Evolutionary conservation across 805 yeast genomes (phyloP).

Genomic region (Cyberlindnera japonica): DNA sequence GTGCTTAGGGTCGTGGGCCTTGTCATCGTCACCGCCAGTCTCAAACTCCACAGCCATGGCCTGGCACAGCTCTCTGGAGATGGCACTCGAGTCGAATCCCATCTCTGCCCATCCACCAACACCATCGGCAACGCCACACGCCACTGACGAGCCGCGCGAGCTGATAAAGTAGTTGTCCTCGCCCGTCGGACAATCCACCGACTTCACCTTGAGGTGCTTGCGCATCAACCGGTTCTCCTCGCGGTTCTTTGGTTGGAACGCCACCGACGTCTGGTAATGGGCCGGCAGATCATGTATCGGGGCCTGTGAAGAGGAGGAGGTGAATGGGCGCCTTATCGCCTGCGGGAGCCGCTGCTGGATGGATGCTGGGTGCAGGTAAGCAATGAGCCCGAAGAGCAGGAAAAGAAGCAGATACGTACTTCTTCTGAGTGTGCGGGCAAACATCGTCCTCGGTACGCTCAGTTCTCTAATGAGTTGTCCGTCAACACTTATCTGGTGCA

Average conservation of each 20-base stretch:
- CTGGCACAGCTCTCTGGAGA: slow-evolving; percentile 73
- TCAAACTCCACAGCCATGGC: slow-evolving; percentile 39
- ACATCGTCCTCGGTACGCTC: slow-evolving; percentile 8
- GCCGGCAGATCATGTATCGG: slow-evolving; percentile 23
- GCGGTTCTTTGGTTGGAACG: slow-evolving; percentile 72
- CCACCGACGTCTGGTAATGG: slow-evolving; percentile 58
- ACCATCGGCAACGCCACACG: slow-evolving; percentile 90
- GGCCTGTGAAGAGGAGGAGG: slow-evolving; percentile 16
- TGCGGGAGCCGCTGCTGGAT: slow-evolving; percentile 10
- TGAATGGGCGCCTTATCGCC: slow-evolving; percentile 9
- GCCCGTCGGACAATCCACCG: slow-evolving; percentile 60
- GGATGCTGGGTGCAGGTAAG: slow-evolving; percentile 21
- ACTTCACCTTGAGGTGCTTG: slow-evolving; percentile 26
- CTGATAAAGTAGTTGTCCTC: slow-evolving; percentile 71
- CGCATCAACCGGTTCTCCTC: slow-evolving; percentile 42
- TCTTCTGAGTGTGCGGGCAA: slow-evolving; percentile 19
- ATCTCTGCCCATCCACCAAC: slow-evolving; percentile 97
- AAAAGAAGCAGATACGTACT: slow-evolving; percentile 23
- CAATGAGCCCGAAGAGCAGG: slow-evolving; percentile 16
- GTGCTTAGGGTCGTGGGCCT: slow-evolving; percentile 26
- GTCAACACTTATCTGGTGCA: too few relatives aligned
- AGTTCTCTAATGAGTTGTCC: too few relatives aligned
- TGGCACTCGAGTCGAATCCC: slow-evolving; percentile 86
- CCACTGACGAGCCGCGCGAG: slow-evolving; percentile 28
- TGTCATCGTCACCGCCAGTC: slow-evolving; percentile 5